Evolutionary conservation across 148 eudicot species (phyloP), one percentile per base, ranked within the genome.

Genomic region (Selenicereus undatus): DNA sequence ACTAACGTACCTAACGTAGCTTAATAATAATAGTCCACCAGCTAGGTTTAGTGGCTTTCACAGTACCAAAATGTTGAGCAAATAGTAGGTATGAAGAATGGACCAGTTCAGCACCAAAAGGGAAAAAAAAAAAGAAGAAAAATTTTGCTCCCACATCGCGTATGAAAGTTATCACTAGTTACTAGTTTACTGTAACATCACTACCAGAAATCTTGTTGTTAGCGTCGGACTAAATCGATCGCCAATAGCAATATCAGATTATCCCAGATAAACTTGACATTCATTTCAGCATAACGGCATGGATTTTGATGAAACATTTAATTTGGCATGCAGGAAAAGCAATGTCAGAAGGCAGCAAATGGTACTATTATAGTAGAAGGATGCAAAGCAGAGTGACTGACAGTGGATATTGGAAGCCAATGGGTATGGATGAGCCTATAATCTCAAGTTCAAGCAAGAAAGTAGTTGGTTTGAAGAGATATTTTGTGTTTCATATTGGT

Each of bases 311-410:
- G 18, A 69, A 58, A 39, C 11, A 32, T 22, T 22, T 22, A 3
- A 39, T 39, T 39, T 39, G 43, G 43, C 43, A 39, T 39, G 86
- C 78, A 95, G 98, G 98, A 76, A 95, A 89, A 83, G 97, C 98
- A 9, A 80, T 95, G 82, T 86, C 76, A 0, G 98, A 93, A 88
- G 98, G 94, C 13, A 86, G 81, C 43, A 92, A 89, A 78, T 91
- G 97, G 91, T 95, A 95, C 81, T 93, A 86, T 78, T 95, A 91
- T 66, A 93, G 98, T 80, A 73, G 98, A 81, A 91, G 90, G 83
- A 86, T 91, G 13, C 90, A 85, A 48, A 89, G 64, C 52, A 80
- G 94, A 51, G 81, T 82, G 4, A 88, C 93, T 0, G 88, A 80
- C 6, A 91, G 83, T 71, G 97, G 98, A 48, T 89, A 91, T 74